Percentiles rank a stretch among this genome's conserved stretches.
These are phyloP conservation scores for Phyllachora maydis DNA, from an alignment of 2,329 filamentous ascomycete species.

Conservation along the genomic window DNA sequence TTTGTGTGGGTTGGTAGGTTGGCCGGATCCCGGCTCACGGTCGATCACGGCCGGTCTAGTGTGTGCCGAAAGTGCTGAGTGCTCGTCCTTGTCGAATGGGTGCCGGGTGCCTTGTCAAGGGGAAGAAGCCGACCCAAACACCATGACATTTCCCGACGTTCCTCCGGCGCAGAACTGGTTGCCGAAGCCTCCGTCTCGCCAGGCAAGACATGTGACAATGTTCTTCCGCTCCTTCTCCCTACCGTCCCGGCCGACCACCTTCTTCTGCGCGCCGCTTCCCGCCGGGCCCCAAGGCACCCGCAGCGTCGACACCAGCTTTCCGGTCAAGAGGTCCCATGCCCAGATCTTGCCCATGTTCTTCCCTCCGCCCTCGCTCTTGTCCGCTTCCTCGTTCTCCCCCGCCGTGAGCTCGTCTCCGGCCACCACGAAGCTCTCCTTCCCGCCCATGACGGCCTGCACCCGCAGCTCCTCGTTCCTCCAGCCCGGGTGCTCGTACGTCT, in stretches of 20 bases:
- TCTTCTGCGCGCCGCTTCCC: slow-evolving; percentile 23
- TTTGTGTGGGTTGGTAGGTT: no score
- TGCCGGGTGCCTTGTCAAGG: no score
- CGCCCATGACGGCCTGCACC: slow-evolving; percentile 56
- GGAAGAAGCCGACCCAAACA: slow-evolving; percentile 28
- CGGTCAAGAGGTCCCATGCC: slow-evolving; percentile 72
- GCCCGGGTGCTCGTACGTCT: slow-evolving; percentile 39
- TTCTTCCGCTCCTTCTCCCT: slow-evolving; percentile 37
- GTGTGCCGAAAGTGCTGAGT: no score
- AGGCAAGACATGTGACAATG: slow-evolving; percentile 39
- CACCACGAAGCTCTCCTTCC: slow-evolving; percentile 57
- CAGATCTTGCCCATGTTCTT: slow-evolving; percentile 39
- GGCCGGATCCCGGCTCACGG: no score
- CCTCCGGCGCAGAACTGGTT: slow-evolving; percentile 45
- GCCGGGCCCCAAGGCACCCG: slow-evolving; percentile 32
- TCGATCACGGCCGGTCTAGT: no score
- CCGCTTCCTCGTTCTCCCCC: slow-evolving; percentile 7
- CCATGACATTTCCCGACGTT: slow-evolving; percentile 43
- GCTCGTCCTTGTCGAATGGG: no score
- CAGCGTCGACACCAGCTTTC: slow-evolving; percentile 43
- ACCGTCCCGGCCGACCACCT: slow-evolving; percentile 34
- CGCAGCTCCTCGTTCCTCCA: slow-evolving; percentile 49
- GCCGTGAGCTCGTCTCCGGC: slow-evolving; percentile 52
- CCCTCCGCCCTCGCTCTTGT: slow-evolving; percentile 4
- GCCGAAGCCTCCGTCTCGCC: slow-evolving; percentile 40